phyloP scores from a whole-genome alignment of 495 filamentous ascomycete genomes.

The Aspergillus cavernicola region DNA sequence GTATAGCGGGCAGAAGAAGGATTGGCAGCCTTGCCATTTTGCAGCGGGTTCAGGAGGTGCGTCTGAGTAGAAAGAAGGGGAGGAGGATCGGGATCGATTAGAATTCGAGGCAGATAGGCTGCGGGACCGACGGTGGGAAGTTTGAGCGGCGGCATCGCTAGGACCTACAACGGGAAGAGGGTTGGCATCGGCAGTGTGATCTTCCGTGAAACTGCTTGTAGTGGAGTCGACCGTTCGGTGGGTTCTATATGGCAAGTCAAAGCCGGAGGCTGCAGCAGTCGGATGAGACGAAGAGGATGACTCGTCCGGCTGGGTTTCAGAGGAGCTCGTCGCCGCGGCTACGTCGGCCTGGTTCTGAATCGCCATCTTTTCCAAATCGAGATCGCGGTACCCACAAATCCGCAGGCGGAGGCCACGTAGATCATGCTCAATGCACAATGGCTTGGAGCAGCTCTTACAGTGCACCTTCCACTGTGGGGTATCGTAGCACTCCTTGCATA shows the following conservation, averaged over 20 bases:
- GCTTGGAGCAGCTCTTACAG: constrained; percentile 54
- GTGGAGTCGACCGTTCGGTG: constrained; percentile 33
- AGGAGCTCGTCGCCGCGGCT: constrained; percentile 1
- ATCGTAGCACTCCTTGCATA: constrained; percentile 58
- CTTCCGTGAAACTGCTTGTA: constrained; percentile 42
- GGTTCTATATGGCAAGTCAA: constrained; percentile 33
- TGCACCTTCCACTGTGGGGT: constrained; percentile 56
- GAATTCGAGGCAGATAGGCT: constrained; percentile 39
- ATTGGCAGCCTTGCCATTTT: constrained; percentile 56
- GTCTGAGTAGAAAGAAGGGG: constrained; percentile 39
- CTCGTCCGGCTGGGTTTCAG: constrained; percentile 9
- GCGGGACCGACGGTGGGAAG: constrained; percentile 22
- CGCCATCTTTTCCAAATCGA: constrained; percentile 49
- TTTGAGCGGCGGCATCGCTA: constrained; percentile 14
- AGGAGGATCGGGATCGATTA: constrained; percentile 39
- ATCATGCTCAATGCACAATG: constrained; percentile 60
- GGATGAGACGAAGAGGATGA: constrained; percentile 8
- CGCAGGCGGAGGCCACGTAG: constrained; percentile 56
- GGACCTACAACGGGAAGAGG: constrained; percentile 20
- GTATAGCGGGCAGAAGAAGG: constrained; percentile 53
- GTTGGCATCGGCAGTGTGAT: constrained; percentile 26
- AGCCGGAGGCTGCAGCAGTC: constrained; percentile 10
- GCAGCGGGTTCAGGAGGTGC: constrained; percentile 27
- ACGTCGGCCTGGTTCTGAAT: constrained; percentile 29
- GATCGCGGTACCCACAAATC: constrained; percentile 56